Percentiles rank a stretch among this genome's conserved stretches.
phyloP scores from a whole-genome alignment of 768 basidiomycete species.

The Collybia sordida region DNA sequence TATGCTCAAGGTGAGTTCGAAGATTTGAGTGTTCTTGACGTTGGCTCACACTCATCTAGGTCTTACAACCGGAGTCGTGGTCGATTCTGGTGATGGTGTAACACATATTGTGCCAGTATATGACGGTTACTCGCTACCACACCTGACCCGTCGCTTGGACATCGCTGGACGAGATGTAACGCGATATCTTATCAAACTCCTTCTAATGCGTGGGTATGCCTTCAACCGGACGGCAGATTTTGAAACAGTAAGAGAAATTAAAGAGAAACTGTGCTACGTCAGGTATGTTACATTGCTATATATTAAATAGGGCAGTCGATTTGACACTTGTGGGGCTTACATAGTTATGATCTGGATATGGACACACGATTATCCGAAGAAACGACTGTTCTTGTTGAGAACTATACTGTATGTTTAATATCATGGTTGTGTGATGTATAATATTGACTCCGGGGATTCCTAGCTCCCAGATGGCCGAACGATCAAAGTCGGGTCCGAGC shows the following conservation, averaged over 20 bases:
- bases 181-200: slow-evolving; percentile 97
- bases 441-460: slow-evolving; percentile 4
- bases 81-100: slow-evolving; percentile 99
- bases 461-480: slow-evolving; percentile 93
- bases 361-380: slow-evolving; percentile 93
- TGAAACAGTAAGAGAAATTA: slow-evolving; percentile 98
- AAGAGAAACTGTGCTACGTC: slow-evolving; percentile 98
- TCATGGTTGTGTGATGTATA: background rate
- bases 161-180: slow-evolving; percentile 99
- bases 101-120: slow-evolving; percentile 99
- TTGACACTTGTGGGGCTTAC: background rate
- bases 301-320: too few relatives aligned
- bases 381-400: slow-evolving; percentile 95
- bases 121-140: slow-evolving; percentile 94
- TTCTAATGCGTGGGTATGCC: slow-evolving; percentile 99
- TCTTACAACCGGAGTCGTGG: slow-evolving; percentile 96
- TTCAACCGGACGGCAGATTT: slow-evolving; percentile 99
- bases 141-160: slow-evolving; percentile 91
- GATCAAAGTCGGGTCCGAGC: slow-evolving; percentile 97
- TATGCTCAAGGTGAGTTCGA: slow-evolving; percentile 91
- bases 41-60: slow-evolving; percentile 46
- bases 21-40: background rate
- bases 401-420: slow-evolving; percentile 73
- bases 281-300: slow-evolving; percentile 47
- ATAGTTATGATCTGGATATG: slow-evolving; percentile 93